A percentile compares a stretch with the other conserved stretches of the same genome.
Evolutionary conservation across 164 flowering plant species (phyloP).

Genomic region (Annona squamosa): DNA sequence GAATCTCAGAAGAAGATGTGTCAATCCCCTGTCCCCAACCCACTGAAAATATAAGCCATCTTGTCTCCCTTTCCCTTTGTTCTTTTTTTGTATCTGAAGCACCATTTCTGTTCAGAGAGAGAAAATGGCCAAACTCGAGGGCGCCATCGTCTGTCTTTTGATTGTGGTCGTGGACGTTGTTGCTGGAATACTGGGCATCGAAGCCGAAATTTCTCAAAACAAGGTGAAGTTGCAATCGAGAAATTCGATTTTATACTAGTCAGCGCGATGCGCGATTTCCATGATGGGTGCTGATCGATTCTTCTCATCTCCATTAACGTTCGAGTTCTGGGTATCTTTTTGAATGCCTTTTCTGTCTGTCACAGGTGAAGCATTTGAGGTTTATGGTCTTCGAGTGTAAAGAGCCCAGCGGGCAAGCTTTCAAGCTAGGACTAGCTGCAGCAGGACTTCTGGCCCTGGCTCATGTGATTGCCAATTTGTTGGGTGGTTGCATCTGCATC

Average conservation of each 20-base stretch:
- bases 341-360: neutral
- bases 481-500: constrained; percentile 69
- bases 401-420: constrained; percentile 75
- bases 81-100: neutral
- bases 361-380: constrained; percentile 64
- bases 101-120: too few species aligned
- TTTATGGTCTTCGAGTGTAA: constrained; percentile 75
- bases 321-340: neutral
- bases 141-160: constrained; percentile 42
- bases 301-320: too few species aligned
- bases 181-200: constrained; percentile 83
- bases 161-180: constrained; percentile 52
- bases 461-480: constrained; percentile 60
- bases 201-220: constrained; percentile 79
- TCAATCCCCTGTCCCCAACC: neutral
- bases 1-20: neutral
- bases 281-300: neutral
- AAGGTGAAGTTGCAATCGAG: constrained; percentile 35
- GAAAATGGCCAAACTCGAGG: constrained; percentile 32
- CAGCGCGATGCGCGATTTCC: neutral
- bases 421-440: constrained; percentile 66
- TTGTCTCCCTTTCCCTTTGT: neutral
- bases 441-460: constrained; percentile 51
- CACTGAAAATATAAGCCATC: neutral
- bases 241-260: neutral